These are phyloP conservation scores for Kazachstania martiniae DNA, from an alignment of 805 yeast species.

Conservation along the genomic window DNA sequence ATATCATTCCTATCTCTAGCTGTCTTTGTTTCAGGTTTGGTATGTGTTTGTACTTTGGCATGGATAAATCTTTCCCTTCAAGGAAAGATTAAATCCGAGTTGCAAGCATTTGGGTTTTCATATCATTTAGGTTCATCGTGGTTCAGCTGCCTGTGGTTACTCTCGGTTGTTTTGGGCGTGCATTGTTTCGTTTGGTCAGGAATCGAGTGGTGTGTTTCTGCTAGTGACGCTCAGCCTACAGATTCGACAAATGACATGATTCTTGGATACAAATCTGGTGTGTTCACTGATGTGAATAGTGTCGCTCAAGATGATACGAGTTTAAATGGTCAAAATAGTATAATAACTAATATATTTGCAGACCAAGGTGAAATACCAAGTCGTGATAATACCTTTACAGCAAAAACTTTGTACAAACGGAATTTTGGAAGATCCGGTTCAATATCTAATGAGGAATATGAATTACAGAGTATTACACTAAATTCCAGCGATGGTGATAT, in stretches of 20 bases:
- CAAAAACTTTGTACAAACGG: too few species aligned
- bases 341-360: too few species aligned
- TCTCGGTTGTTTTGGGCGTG: constrained; percentile 12
- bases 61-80: constrained; percentile 13
- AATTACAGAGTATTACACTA: constrained; percentile 15
- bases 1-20: constrained; percentile 17
- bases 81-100: constrained; percentile 14
- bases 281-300: too few species aligned
- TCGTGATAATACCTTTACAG: too few species aligned
- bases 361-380: too few species aligned
- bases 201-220: constrained; percentile 26
- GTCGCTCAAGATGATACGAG: too few species aligned
- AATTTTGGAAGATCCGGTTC: too few species aligned
- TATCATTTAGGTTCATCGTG: constrained; percentile 18
- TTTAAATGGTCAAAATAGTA: too few species aligned
- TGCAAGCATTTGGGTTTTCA: constrained; percentile 19
- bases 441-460: constrained; percentile 11
- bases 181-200: constrained; percentile 26
- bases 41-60: constrained; percentile 10
- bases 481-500: constrained; percentile 13
- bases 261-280: not conserved
- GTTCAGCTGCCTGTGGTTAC: constrained; percentile 17
- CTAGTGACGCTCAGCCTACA: constrained; percentile 1
- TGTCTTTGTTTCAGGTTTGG: constrained; percentile 14
- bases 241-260: too few species aligned